A percentile compares a stretch with the other conserved stretches of the same genome.
Conservation (phyloP, 768 basidiomycete genomes). For the Boletus bicolor region DNA sequence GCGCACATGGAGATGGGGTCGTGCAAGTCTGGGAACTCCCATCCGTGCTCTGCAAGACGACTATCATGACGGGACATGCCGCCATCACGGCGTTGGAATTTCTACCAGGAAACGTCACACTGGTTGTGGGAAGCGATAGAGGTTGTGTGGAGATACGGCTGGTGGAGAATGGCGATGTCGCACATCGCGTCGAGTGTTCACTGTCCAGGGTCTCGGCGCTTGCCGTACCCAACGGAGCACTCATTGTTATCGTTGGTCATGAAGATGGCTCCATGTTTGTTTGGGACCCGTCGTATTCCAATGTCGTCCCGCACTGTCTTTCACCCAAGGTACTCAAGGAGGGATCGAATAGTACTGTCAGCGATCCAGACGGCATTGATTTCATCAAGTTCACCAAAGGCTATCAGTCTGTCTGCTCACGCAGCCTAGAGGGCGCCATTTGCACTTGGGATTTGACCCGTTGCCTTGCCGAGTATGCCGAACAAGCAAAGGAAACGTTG, state of each 20-base stretch:
- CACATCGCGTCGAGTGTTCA: conserved; percentile 5
- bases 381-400: conserved; percentile 13
- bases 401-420: conserved; percentile 7
- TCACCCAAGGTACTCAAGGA: neutral
- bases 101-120: conserved; percentile 5
- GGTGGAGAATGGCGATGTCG: conserved; percentile 10
- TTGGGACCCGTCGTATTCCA: neutral
- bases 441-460: conserved; percentile 15
- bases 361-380: neutral
- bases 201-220: conserved; percentile 10
- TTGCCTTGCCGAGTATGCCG: conserved; percentile 9
- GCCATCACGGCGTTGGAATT: conserved; percentile 14
- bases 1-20: conserved; percentile 16
- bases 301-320: conserved; percentile 7
- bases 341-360: no score
- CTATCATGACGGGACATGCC: conserved; percentile 6
- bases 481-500: neutral
- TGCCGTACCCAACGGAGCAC: conserved; percentile 4
- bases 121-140: conserved; percentile 10
- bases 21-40: conserved; percentile 19
- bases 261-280: conserved; percentile 15
- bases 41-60: conserved; percentile 1
- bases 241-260: conserved; percentile 11
- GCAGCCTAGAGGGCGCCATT: conserved; percentile 11
- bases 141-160: conserved; percentile 14